A percentile compares a stretch with the other conserved stretches of the same genome.
Evolutionary conservation across 164 flowering plant genomes (phyloP).

Genomic region (Dillenia turbinata): DNA sequence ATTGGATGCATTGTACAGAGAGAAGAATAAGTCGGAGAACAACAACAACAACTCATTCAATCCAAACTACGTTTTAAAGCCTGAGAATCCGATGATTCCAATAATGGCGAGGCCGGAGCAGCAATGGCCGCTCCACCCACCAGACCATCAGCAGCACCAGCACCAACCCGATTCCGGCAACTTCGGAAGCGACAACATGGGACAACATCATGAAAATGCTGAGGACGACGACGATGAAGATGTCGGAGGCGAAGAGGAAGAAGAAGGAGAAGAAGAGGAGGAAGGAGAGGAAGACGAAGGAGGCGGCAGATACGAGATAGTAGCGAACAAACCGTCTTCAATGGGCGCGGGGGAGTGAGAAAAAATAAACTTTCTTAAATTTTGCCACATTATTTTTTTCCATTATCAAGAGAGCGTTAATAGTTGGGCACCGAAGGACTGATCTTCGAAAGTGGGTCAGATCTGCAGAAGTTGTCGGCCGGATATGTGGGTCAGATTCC

Average conservation of each 20-base stretch:
- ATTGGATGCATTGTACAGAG: slow-evolving; percentile 57
- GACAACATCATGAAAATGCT: slow-evolving; percentile 21
- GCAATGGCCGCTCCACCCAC: slow-evolving; percentile 45
- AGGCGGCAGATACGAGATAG: slow-evolving; percentile 36
- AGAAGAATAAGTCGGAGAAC: slow-evolving; percentile 25
- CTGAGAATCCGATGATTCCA: slow-evolving; percentile 26
- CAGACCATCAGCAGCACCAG: slow-evolving; percentile 7
- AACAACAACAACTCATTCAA: background rate
- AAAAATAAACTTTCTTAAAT: too few relatives aligned
- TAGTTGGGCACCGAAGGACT: too few relatives aligned
- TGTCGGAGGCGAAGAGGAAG: too few relatives aligned
- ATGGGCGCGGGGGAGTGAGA: slow-evolving; percentile 15
- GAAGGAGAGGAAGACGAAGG: background rate
- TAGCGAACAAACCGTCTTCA: slow-evolving; percentile 29
- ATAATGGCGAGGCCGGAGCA: slow-evolving; percentile 57
- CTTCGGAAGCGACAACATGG: slow-evolving; percentile 16
- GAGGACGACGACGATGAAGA: slow-evolving; percentile 30
- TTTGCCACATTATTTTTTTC: background rate
- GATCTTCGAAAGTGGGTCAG: too few relatives aligned
- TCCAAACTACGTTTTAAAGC: slow-evolving; percentile 1
- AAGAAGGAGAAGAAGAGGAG: too few relatives aligned
- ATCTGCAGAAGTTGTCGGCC: too few relatives aligned
- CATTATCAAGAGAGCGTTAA: background rate
- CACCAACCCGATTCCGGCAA: slow-evolving; percentile 16
- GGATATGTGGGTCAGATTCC: too few relatives aligned